phyloP scores from a whole-genome alignment of 345 rosid genomes.

The Bruguiera parviflora region DNA sequence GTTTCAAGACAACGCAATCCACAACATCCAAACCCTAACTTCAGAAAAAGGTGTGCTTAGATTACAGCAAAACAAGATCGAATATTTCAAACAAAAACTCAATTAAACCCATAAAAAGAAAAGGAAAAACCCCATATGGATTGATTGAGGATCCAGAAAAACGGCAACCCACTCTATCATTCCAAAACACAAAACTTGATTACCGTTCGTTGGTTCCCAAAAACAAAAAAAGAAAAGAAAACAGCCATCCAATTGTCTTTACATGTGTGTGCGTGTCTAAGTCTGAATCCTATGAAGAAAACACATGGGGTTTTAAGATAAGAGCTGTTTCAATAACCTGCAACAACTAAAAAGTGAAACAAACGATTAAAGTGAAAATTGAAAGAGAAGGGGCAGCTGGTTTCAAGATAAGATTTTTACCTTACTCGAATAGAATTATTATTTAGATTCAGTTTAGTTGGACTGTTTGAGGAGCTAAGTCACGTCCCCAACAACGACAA shows the following conservation, averaged over 20 bases:
- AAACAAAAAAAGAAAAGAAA: background rate
- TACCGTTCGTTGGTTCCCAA: background rate
- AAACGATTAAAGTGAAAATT: too few species aligned
- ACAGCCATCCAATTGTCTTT: background rate
- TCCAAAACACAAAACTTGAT: background rate
- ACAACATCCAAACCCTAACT: constrained; percentile 18
- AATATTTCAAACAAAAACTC: background rate
- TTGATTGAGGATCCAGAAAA: constrained; percentile 6
- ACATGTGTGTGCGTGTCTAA: too few species aligned
- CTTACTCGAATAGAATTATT: too few species aligned
- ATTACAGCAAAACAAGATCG: background rate
- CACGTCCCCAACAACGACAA: too few species aligned
- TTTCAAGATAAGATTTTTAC: too few species aligned
- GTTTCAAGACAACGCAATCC: constrained; percentile 7
- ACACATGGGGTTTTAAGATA: too few species aligned
- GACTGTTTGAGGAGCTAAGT: too few species aligned
- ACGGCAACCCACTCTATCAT: background rate
- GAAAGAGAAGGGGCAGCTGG: too few species aligned
- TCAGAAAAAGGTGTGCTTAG: background rate
- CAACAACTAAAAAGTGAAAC: too few species aligned
- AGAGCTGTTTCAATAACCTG: too few species aligned
- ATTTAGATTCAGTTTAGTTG: too few species aligned
- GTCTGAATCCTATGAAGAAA: too few species aligned
- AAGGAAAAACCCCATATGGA: background rate
- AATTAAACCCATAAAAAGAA: background rate